phyloP scores from a whole-genome alignment of 2,329 filamentous ascomycete genomes.

The Didymella glomerata region DNA sequence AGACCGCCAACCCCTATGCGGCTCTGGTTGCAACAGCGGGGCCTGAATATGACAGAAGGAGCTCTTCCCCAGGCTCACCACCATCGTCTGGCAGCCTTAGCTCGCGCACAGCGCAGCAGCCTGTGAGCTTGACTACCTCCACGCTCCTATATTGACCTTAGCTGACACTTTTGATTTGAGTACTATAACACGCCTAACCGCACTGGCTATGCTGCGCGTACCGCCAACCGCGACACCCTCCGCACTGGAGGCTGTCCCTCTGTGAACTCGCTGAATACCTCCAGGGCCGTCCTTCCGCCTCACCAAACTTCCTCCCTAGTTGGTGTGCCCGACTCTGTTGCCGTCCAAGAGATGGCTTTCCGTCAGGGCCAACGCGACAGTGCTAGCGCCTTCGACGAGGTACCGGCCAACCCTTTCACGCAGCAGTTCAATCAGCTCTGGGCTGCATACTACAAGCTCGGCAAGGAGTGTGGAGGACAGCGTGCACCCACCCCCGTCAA shows the following conservation, averaged over 20 bases:
- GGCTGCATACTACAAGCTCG: conserved; percentile 31
- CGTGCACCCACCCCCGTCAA: conserved; percentile 11
- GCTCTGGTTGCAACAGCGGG: conserved; percentile 13
- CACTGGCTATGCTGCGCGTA: conserved; percentile 4
- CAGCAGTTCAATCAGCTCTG: conserved; percentile 30
- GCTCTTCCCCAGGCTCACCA: conserved; percentile 21
- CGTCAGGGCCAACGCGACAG: conserved; percentile 34
- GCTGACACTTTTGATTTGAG: conserved; percentile 12
- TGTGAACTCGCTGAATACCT: conserved; percentile 4
- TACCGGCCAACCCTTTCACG: conserved; percentile 32
- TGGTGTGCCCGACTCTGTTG: conserved; percentile 29
- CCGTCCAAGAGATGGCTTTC: conserved; percentile 38
- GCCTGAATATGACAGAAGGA: conserved; percentile 20
- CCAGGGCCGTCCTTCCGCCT: too few relatives aligned
- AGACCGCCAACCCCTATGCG: conserved; percentile 15
- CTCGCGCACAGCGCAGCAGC: conserved; percentile 14
- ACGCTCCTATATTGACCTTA: not conserved
- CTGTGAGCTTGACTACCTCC: conserved; percentile 17
- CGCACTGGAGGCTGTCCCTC: conserved; percentile 12
- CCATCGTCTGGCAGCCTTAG: conserved; percentile 22
- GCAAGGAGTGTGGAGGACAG: conserved; percentile 23
- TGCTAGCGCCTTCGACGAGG: conserved; percentile 10
- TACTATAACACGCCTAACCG: conserved; percentile 2
- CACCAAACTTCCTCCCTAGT: conserved; percentile 17
- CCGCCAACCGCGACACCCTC: not conserved